A percentile compares a stretch with the other conserved stretches of the same genome.
Conservation (phyloP, 176 grass and related monocot species). For the Aegilops umbellulata region DNA sequence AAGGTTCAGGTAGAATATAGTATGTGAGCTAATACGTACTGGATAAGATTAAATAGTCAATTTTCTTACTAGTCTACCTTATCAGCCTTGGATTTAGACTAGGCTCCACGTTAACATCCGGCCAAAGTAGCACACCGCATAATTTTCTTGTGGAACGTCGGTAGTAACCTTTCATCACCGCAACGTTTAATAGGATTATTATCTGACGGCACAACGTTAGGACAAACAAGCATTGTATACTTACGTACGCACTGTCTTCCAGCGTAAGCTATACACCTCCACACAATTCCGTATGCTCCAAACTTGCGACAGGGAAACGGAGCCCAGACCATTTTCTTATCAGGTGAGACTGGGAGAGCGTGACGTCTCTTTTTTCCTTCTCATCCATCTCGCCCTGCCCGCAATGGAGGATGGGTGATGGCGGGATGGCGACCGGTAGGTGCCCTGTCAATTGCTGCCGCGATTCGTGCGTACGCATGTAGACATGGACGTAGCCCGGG, state of each 20-base stretch:
- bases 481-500: conserved; percentile 2
- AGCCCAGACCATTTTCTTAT: not conserved
- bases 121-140: not conserved
- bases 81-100: not conserved
- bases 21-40: no score
- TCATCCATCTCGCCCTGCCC: not conserved
- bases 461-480: conserved; percentile 7
- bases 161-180: not conserved
- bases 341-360: not conserved
- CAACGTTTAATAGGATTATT: not conserved
- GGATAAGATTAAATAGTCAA: no score
- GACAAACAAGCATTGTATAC: not conserved
- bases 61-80: no score
- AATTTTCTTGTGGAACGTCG: not conserved
- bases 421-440: conserved; percentile 19
- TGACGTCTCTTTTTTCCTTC: not conserved
- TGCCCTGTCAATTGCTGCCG: conserved; percentile 30
- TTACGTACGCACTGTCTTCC: not conserved
- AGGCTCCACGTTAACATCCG: not conserved
- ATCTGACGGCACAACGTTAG: not conserved
- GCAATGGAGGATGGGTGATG: not conserved
- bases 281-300: conserved; percentile 5
- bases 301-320: not conserved
- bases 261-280: not conserved
- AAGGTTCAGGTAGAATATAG: no score